phyloP scores from a whole-genome alignment of 1,284 basidiomycete genomes.

The Cryptococcus sp. region DNA sequence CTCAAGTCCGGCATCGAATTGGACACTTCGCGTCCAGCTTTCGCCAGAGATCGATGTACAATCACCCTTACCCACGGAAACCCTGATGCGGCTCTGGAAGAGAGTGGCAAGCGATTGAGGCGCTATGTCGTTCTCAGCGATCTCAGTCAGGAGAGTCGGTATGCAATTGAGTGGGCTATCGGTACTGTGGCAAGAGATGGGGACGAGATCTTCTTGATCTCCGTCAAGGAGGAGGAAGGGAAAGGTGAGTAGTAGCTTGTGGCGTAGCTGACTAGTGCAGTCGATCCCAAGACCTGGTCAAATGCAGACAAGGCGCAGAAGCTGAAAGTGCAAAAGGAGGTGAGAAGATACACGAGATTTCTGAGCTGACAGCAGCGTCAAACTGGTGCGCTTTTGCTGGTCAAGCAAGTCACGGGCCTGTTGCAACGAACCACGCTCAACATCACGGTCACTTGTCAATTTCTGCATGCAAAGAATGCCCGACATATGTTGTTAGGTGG shows the following conservation, averaged over 20 bases:
- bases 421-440: slow-evolving; percentile 87
- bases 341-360: slow-evolving; percentile 43
- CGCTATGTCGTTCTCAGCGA: slow-evolving; percentile 91
- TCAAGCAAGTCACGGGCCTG: slow-evolving; percentile 82
- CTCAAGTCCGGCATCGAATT: slow-evolving; percentile 52
- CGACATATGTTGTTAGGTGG: slow-evolving; percentile 85
- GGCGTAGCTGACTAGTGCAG: slow-evolving; percentile 39
- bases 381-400: slow-evolving; percentile 79
- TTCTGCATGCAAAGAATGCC: slow-evolving; percentile 92
- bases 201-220: slow-evolving; percentile 84
- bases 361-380: slow-evolving; percentile 64
- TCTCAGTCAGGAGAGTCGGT: slow-evolving; percentile 85
- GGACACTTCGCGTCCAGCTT: slow-evolving; percentile 72
- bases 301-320: slow-evolving; percentile 71
- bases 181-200: slow-evolving; percentile 94
- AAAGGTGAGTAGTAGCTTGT: slow-evolving; percentile 63
- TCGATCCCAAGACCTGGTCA: slow-evolving; percentile 72
- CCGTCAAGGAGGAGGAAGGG: slow-evolving; percentile 87
- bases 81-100: slow-evolving; percentile 61
- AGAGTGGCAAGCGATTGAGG: slow-evolving; percentile 61
- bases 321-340: slow-evolving; percentile 83
- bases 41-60: slow-evolving; percentile 89
- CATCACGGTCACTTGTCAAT: slow-evolving; percentile 85
- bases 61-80: slow-evolving; percentile 84
- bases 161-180: slow-evolving; percentile 93